phyloP scores from a whole-genome alignment of 257 asterid species.

The Solanum tacnaense region DNA sequence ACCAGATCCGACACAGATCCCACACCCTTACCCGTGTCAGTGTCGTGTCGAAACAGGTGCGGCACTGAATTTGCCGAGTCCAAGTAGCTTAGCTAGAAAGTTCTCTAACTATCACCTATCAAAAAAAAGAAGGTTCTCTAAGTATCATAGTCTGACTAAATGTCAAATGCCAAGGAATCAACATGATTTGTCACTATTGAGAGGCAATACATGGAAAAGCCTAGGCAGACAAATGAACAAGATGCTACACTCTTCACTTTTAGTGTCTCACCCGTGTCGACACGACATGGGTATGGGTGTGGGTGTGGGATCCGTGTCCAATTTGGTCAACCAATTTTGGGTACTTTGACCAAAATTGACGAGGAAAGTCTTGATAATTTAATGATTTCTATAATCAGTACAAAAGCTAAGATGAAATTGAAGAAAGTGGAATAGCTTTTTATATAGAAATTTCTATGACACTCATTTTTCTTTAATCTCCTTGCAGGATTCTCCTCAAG shows the following conservation, averaged over 20 bases:
- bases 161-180: neutral
- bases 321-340: neutral
- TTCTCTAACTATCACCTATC: neutral
- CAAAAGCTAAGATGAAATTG: neutral
- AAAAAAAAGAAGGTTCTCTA: neutral
- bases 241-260: neutral
- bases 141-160: neutral
- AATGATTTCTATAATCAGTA: neutral
- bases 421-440: neutral
- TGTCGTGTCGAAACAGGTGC: neutral
- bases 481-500: neutral
- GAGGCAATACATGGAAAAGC: neutral
- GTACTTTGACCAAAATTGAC: neutral
- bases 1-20: neutral
- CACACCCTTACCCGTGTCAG: neutral
- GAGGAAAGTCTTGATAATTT: neutral
- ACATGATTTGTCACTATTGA: neutral
- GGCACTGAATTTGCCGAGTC: neutral
- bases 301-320: neutral
- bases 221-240: neutral
- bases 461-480: neutral
- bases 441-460: neutral
- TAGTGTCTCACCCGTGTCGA: neutral
- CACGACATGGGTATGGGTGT: neutral
- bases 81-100: neutral